phyloP scores from a whole-genome alignment of 495 filamentous ascomycete genomes.

The Daldinia childiae region DNA sequence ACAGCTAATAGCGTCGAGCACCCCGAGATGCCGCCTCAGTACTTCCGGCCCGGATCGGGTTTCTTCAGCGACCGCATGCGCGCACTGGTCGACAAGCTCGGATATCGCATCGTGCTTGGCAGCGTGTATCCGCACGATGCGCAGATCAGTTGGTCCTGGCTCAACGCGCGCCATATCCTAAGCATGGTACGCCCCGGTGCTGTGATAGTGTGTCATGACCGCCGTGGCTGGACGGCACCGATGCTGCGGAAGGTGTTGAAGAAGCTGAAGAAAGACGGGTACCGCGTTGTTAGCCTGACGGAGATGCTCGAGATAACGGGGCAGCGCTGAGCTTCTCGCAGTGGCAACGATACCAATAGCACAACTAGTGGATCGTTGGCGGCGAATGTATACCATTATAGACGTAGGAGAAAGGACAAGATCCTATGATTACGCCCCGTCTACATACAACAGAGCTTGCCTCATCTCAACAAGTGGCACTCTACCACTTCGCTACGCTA shows the following conservation, averaged over 20 bases:
- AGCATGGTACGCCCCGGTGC: slow-evolving; percentile 79
- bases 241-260: slow-evolving; percentile 78
- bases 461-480: background rate
- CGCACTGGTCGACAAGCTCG: slow-evolving; percentile 60
- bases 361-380: background rate
- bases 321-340: background rate
- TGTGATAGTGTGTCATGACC: slow-evolving; percentile 84
- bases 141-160: slow-evolving; percentile 69
- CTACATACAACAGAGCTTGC: background rate
- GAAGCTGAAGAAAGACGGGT: slow-evolving; percentile 72
- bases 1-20: slow-evolving; percentile 43
- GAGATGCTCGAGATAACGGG: slow-evolving; percentile 61
- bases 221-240: slow-evolving; percentile 77
- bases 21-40: slow-evolving; percentile 54
- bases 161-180: slow-evolving; percentile 83
- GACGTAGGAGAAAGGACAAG: background rate
- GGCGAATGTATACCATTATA: background rate
- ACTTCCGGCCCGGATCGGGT: slow-evolving; percentile 83
- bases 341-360: background rate
- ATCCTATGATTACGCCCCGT: background rate
- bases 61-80: slow-evolving; percentile 78
- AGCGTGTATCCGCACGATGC: slow-evolving; percentile 89
- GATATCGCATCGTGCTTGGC: slow-evolving; percentile 76
- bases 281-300: slow-evolving; percentile 72
- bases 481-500: background rate